A percentile compares a stretch with the other conserved stretches of the same genome.
These are phyloP conservation scores for Verticillium albo-atrum DNA, from an alignment of 2,329 filamentous ascomycete species.

Conservation along the genomic window DNA sequence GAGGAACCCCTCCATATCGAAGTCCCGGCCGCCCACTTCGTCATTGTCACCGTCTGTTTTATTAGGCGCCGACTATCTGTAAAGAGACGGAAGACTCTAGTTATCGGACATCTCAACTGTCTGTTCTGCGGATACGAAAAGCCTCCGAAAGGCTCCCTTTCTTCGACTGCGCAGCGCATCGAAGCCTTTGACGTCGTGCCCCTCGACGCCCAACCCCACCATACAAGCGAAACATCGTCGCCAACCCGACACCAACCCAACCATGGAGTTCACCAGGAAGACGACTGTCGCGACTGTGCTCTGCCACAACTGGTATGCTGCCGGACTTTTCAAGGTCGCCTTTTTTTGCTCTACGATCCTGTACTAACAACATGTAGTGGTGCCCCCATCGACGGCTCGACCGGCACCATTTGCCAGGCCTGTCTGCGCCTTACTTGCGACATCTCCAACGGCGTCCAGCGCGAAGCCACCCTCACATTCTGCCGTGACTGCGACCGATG, in stretches of 20 bases:
- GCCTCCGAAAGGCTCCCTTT: neutral
- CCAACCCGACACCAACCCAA: neutral
- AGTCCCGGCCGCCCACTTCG: neutral
- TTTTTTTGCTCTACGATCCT: neutral
- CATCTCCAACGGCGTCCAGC: constrained; percentile 84
- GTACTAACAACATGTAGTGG: constrained; percentile 35
- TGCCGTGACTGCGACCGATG: constrained; percentile 94
- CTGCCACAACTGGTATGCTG: constrained; percentile 76
- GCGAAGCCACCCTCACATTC: constrained; percentile 84
- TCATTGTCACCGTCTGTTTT: neutral
- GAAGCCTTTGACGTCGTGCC: neutral
- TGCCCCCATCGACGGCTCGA: constrained; percentile 89
- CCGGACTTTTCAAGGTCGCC: neutral
- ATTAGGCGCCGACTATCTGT: neutral
- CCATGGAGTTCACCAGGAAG: neutral
- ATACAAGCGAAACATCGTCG: neutral
- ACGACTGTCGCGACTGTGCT: constrained; percentile 53
- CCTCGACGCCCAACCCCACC: neutral
- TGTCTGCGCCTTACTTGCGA: constrained; percentile 50
- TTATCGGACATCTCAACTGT: neutral
- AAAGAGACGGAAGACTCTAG: neutral
- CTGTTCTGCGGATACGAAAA: neutral
- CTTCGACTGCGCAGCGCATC: neutral
- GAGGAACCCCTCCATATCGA: neutral
- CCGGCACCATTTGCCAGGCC: constrained; percentile 63